Percentiles rank a stretch among this genome's conserved stretches.
Evolutionary conservation across 371 early-diverging fungal species (phyloP).

Genomic region (Apophysomyces trapeziformis): DNA sequence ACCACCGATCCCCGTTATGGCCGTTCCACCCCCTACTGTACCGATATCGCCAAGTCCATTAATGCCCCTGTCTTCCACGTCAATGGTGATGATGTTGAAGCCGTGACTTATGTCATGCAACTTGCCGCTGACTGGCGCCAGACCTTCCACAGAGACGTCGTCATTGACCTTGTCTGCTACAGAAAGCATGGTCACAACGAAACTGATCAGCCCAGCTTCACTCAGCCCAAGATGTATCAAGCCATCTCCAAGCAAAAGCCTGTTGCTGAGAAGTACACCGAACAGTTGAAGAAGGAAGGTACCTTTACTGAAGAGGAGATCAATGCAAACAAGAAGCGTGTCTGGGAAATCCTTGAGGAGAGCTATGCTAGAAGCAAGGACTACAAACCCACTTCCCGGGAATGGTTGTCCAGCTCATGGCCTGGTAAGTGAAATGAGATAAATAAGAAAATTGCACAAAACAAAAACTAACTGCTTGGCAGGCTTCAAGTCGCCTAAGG

Average conservation of each 20-base stretch:
- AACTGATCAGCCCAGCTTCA: constrained; percentile 97
- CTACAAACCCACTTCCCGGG: constrained; percentile 86
- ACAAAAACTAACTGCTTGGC: not conserved
- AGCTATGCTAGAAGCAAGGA: constrained; percentile 87
- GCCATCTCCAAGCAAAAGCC: constrained; percentile 84
- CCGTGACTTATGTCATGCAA: constrained; percentile 92
- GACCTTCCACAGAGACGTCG: constrained; percentile 94
- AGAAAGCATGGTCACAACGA: constrained; percentile 98
- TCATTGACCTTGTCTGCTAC: constrained; percentile 96
- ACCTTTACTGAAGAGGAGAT: constrained; percentile 82
- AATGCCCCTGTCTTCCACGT: constrained; percentile 97
- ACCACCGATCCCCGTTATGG: constrained; percentile 96
- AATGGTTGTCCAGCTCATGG: constrained; percentile 96
- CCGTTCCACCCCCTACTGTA: constrained; percentile 96
- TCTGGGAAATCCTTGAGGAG: constrained; percentile 92
- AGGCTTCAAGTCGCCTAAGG: constrained; percentile 79
- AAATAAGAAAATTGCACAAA: not conserved
- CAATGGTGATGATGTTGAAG: constrained; percentile 97
- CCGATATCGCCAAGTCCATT: constrained; percentile 96
- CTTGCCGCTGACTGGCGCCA: constrained; percentile 96
- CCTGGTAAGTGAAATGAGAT: constrained; percentile 47
- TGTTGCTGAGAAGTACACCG: constrained; percentile 82
- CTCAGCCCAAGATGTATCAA: constrained; percentile 97
- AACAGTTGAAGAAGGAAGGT: constrained; percentile 83
- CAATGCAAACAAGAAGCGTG: constrained; percentile 84